Conservation (phyloP, 306 rosid species). For the Cucurbita argyrosperma region DNA sequence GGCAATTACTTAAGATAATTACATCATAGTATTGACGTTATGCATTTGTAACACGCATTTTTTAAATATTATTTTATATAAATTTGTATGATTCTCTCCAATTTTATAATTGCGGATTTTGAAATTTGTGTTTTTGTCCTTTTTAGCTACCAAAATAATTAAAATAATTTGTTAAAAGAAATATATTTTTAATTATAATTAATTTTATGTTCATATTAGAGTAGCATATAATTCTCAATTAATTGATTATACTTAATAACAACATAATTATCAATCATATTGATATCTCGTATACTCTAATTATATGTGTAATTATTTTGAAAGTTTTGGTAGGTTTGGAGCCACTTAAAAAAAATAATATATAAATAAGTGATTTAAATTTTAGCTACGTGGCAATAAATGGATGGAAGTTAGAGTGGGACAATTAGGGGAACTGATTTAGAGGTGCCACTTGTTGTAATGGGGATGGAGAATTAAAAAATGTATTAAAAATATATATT, state of each 20-base stretch:
- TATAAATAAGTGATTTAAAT: background rate
- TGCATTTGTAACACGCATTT: background rate
- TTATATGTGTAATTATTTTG: background rate
- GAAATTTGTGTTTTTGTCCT: background rate
- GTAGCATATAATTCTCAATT: too few species aligned
- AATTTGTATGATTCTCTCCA: background rate
- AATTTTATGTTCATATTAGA: background rate
- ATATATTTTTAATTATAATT: background rate
- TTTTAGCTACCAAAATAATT: background rate
- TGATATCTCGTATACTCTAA: background rate
- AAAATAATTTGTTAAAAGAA: background rate
- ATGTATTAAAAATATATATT: background rate
- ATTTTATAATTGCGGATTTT: background rate
- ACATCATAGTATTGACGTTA: constrained; percentile 1
- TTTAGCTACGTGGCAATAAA: background rate
- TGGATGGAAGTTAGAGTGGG: background rate
- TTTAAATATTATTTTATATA: background rate
- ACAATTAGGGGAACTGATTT: background rate
- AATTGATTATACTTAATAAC: background rate
- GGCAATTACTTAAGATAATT: background rate
- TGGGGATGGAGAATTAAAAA: background rate
- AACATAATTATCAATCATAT: background rate
- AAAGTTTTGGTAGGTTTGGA: background rate
- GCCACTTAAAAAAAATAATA: background rate
- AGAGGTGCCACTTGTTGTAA: background rate